Conservation (phyloP, 2,329 filamentous ascomycete genomes). For the Aureobasidium namibiae region DNA sequence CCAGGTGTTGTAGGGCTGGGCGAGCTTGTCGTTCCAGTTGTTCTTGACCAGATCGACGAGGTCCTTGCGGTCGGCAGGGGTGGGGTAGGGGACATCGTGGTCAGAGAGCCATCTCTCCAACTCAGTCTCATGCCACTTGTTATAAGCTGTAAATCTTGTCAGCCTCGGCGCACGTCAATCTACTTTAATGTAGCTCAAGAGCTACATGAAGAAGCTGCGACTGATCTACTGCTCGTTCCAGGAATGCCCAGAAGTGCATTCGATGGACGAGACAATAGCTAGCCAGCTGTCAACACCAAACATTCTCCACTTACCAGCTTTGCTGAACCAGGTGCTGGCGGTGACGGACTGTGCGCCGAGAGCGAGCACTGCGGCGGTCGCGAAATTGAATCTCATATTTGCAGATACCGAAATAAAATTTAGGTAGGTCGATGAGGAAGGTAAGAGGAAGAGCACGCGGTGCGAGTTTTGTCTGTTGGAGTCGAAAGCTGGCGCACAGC, state of each 20-base stretch:
- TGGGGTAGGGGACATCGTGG: conserved; percentile 84
- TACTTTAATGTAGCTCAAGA: not conserved
- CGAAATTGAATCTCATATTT: conserved; percentile 68
- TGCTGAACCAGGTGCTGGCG: conserved; percentile 78
- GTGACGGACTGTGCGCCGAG: conserved; percentile 62
- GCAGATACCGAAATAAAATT: not conserved
- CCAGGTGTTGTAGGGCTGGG: conserved; percentile 70
- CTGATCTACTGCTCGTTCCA: not conserved
- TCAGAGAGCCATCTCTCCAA: conserved; percentile 95
- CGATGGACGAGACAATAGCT: not conserved
- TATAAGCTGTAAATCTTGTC: conserved; percentile 61
- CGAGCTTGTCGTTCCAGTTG: conserved; percentile 77
- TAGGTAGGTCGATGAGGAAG: conserved; percentile 2
- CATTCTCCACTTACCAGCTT: conserved; percentile 57
- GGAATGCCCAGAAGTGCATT: not conserved
- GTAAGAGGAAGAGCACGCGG: not conserved
- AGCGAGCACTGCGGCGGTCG: conserved; percentile 60
- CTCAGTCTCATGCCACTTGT: conserved; percentile 98
- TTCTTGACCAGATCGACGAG: conserved; percentile 83
- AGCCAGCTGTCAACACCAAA: conserved; percentile 1
- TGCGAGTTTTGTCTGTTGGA: conserved; percentile 2
- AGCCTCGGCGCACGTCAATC: not conserved
- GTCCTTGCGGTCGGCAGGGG: conserved; percentile 82
- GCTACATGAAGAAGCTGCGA: not conserved
- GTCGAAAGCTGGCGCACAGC: not conserved